Base-by-base conservation (phyloP, 163 green algal species). In the Smithsoniella earleae region DNA sequence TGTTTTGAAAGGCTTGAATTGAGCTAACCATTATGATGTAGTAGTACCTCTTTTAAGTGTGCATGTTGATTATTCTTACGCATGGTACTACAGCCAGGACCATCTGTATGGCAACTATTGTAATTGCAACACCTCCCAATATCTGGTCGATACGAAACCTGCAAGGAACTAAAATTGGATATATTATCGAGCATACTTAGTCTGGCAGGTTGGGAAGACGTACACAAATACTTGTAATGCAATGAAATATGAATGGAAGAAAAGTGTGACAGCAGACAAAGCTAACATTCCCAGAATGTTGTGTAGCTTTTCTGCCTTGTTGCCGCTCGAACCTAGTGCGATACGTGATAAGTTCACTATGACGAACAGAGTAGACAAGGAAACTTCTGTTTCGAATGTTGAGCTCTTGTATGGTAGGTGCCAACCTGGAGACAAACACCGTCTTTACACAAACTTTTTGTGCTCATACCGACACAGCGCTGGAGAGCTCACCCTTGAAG, bases 101-200 rank as follows among this genome's bases (percentile, higher is more conserved):
- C 58, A 69, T 43, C 27, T 69, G 58, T n/a, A 34, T n/a, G 22
- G 34, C 34, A 34, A 69, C 58, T 1, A 69, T n/a, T 33, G 58
- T 33, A 30, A 69, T 33, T 69, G 58, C 58, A 28, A 13, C 16
- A 16, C 58, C 58, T 40, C 58, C 58, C 6, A 38, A 13, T 20
- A 69, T 69, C 43, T 38, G 58, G 10, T 69, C 58, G 18, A 69
- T 69, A 16, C 58, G 58, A 4, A 69, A 31, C 58, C 58, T 69
- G 58, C 25, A 69, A n/a, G 34, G 31, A 13, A 36, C 25, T 64
- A 13, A 64, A 25, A 6, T 64, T 18, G 13, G 8, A 18, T 64
- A 27, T 18, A 18, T 54, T 18, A 16, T 54, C 43, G 43, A 18
- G 16, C 16, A 18, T 54, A 18, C 18, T 54, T 54, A 16, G 43